These are phyloP conservation scores for Raphanus raphanistrum DNA, from an alignment of 345 rosid genomes.

Conservation along the genomic window DNA sequence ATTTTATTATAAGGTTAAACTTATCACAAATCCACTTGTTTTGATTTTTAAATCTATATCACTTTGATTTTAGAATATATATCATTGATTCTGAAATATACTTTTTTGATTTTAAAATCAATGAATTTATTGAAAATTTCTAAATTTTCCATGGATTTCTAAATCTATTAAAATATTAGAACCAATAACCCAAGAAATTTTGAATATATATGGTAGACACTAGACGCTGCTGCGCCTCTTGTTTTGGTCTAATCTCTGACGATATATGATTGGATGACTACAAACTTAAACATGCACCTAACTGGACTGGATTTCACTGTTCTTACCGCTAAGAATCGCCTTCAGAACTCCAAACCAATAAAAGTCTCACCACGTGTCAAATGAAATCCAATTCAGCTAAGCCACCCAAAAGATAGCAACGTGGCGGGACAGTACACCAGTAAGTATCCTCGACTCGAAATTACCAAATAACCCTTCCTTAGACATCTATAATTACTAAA, in stretches of 20 bases:
- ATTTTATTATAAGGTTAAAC: no score
- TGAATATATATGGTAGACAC: no score
- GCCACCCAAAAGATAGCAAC: conserved; percentile 41
- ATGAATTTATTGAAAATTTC: no score
- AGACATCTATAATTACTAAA: background rate
- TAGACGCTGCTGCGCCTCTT: no score
- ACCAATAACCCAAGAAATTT: no score
- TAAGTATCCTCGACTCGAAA: background rate
- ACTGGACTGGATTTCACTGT: conserved; percentile 3
- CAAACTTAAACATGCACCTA: conserved; percentile 20
- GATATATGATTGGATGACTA: conserved; percentile 20
- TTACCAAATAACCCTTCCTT: conserved; percentile 43
- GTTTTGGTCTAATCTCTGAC: background rate
- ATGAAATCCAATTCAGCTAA: conserved; percentile 36
- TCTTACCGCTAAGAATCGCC: conserved; percentile 27
- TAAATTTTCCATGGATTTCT: no score
- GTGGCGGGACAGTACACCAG: conserved; percentile 59
- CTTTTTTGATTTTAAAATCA: no score
- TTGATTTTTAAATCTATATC: no score
- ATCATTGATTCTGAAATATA: no score
- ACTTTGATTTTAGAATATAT: no score
- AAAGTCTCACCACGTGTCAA: conserved; percentile 38
- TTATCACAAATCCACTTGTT: no score
- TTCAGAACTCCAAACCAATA: conserved; percentile 30
- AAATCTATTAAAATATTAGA: no score